Percentiles rank a stretch among this genome's conserved stretches.
Conservation (phyloP, 2,329 filamentous ascomycete species). For the Aspergillus sp. region DNA sequence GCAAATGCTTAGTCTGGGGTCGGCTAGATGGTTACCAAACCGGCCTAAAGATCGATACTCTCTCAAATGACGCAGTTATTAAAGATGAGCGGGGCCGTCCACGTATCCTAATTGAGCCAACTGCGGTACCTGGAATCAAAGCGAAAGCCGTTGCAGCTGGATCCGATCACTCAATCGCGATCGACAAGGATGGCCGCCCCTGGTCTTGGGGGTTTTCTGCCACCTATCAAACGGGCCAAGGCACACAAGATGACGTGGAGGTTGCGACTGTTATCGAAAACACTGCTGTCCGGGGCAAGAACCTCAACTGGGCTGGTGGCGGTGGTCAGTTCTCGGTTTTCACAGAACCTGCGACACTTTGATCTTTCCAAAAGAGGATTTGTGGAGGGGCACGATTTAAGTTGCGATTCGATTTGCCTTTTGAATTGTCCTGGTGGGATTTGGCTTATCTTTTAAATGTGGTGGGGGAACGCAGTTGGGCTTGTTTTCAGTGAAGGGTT, state of each 20-base stretch:
- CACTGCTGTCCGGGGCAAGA: conserved; percentile 72
- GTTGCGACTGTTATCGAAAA: conserved; percentile 80
- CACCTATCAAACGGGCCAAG: conserved; percentile 78
- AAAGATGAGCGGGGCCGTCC: conserved; percentile 64
- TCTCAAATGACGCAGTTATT: conserved; percentile 60
- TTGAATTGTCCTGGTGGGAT: background rate
- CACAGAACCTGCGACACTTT: conserved; percentile 30
- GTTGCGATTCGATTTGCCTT: background rate
- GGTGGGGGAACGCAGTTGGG: background rate
- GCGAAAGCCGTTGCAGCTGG: conserved; percentile 61
- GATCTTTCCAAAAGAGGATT: background rate
- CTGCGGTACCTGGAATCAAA: conserved; percentile 58
- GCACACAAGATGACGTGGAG: conserved; percentile 75
- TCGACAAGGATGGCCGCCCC: conserved; percentile 67
- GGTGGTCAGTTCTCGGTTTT: conserved; percentile 71
- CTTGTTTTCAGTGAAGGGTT: conserved; percentile 1
- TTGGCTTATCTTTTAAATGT: background rate
- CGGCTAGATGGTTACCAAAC: conserved; percentile 60
- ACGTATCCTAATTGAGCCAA: conserved; percentile 71
- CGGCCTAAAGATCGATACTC: conserved; percentile 58
- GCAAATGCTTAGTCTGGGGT: conserved; percentile 60
- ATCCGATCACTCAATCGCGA: conserved; percentile 71
- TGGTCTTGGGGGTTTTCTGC: conserved; percentile 79
- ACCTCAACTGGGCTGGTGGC: conserved; percentile 76
- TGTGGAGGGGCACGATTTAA: background rate